Evolutionary conservation across 2,329 filamentous ascomycete species (phyloP).

Genomic region (Venturia carpophila): DNA sequence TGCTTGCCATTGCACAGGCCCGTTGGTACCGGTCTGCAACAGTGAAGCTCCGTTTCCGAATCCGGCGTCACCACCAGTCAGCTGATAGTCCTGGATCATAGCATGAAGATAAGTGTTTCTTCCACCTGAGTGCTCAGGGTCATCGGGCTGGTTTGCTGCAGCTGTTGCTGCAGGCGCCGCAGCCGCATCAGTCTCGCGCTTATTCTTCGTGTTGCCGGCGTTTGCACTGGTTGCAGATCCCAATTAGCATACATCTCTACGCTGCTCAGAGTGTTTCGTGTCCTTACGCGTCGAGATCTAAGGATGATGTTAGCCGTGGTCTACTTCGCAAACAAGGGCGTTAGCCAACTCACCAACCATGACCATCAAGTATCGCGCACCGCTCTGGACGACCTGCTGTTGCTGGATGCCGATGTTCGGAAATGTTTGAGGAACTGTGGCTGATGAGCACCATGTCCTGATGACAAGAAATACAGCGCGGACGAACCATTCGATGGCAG

Average conservation of each 20-base stretch:
- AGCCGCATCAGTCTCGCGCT: background rate
- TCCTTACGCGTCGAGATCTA: constrained; percentile 11
- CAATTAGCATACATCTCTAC: background rate
- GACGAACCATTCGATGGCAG: constrained; percentile 6
- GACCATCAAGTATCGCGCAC: constrained; percentile 4
- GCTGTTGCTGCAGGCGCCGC: constrained; percentile 6
- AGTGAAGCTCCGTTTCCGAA: constrained; percentile 12
- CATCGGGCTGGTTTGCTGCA: constrained; percentile 11
- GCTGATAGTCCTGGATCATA: constrained; percentile 14
- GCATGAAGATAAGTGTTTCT: constrained; percentile 7
- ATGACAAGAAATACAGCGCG: background rate
- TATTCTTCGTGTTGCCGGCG: constrained; percentile 10
- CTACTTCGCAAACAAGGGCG: background rate
- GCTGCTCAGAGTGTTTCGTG: too few relatives aligned
- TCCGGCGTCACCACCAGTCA: constrained; percentile 2
- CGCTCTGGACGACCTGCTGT: constrained; percentile 2
- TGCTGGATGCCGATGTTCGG: constrained; percentile 1
- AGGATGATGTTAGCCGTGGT: background rate
- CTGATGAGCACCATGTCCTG: background rate
- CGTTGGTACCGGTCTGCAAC: constrained; percentile 5
- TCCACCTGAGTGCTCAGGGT: constrained; percentile 14
- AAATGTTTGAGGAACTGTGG: background rate
- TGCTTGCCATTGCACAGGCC: constrained; percentile 11
- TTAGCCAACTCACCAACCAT: constrained; percentile 6
- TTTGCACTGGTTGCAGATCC: background rate